phyloP scores from a whole-genome alignment of 2,329 filamentous ascomycete genomes.

The Colletotrichum sp. region DNA sequence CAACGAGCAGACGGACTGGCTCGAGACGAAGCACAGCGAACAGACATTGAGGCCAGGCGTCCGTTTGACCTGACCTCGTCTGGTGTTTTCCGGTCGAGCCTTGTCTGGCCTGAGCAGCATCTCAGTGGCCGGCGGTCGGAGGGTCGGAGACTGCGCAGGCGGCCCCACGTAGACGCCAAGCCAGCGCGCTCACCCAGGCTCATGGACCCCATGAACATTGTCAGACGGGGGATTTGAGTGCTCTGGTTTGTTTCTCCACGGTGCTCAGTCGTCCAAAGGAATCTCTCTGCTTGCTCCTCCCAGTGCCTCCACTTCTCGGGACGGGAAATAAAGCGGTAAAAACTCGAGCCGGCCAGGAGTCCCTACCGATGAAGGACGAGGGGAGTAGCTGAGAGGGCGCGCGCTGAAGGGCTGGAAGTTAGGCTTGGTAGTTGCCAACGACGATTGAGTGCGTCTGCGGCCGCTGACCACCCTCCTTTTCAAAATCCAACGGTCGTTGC shows the following conservation, averaged over 20 bases:
- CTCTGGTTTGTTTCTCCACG: neutral
- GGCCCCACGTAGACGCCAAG: neutral
- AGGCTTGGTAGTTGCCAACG: neutral
- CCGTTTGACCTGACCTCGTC: neutral
- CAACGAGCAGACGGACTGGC: neutral
- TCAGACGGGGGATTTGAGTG: neutral
- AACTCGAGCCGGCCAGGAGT: neutral
- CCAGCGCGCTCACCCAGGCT: neutral
- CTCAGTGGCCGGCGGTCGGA: neutral
- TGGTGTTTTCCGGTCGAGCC: neutral
- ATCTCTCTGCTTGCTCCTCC: neutral
- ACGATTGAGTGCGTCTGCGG: neutral
- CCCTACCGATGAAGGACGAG: neutral
- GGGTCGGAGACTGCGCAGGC: conserved; percentile 5
- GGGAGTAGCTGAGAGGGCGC: neutral
- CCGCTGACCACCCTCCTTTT: conserved; percentile 2
- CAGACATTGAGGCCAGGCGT: neutral
- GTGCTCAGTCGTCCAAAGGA: neutral
- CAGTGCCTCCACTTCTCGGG: neutral
- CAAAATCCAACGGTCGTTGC: neutral
- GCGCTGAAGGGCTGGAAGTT: conserved; percentile 9
- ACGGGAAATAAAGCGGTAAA: conserved; percentile 7
- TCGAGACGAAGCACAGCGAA: neutral
- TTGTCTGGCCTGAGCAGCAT: neutral
- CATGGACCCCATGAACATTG: neutral